A percentile compares a stretch with the other conserved stretches of the same genome.
Evolutionary conservation across 768 basidiomycete genomes (phyloP).

Genomic region (Boletellus ananiceps): DNA sequence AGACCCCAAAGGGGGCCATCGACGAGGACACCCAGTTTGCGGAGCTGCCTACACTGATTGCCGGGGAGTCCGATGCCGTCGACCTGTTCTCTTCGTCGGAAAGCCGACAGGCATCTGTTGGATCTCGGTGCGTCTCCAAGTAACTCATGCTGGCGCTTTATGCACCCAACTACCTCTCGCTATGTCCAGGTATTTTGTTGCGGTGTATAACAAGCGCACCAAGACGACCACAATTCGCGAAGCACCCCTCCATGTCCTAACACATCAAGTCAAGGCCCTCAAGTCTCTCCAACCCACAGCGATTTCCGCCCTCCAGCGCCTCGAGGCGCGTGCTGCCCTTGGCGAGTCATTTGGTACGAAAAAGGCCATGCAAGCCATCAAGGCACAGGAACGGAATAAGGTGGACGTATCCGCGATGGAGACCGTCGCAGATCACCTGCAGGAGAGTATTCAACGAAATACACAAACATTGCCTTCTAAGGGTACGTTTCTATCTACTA

Average conservation of each 20-base stretch:
- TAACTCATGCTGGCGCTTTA: background rate
- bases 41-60: constrained; percentile 44
- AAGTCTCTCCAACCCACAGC: constrained; percentile 55
- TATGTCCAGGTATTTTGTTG: constrained; percentile 68
- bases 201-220: constrained; percentile 73
- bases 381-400: constrained; percentile 81
- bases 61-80: constrained; percentile 78
- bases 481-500: constrained; percentile 44
- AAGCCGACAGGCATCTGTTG: constrained; percentile 44
- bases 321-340: constrained; percentile 67
- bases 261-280: constrained; percentile 78
- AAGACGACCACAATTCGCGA: constrained; percentile 66
- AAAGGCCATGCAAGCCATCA: constrained; percentile 85
- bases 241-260: constrained; percentile 62
- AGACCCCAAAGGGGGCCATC: constrained; percentile 29
- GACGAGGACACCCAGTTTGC: constrained; percentile 31
- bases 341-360: constrained; percentile 94
- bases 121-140: constrained; percentile 58
- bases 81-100: constrained; percentile 74
- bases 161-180: background rate
- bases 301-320: constrained; percentile 47
- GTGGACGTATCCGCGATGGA: constrained; percentile 89
- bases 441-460: constrained; percentile 75
- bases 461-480: constrained; percentile 63
- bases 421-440: constrained; percentile 73